These are phyloP conservation scores for Colletotrichum spaethianum DNA, from an alignment of 2,329 filamentous ascomycete species.

Conservation along the genomic window DNA sequence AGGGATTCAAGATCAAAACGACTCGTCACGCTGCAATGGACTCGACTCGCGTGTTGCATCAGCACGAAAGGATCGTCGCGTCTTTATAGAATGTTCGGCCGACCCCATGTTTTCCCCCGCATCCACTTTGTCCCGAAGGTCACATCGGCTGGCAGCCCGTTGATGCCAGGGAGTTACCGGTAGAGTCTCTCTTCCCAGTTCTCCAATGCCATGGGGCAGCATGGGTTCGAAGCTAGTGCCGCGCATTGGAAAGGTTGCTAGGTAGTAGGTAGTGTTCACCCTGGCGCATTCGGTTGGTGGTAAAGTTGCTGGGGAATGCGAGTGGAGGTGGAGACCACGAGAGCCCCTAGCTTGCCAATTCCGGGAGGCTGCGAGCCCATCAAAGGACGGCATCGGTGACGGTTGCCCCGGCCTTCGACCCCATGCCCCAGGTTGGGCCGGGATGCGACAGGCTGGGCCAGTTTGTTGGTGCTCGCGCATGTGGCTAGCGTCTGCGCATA, in stretches of 20 bases:
- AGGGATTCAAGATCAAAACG: conserved; percentile 18
- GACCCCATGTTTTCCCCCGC: conserved; percentile 28
- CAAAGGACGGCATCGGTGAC: conserved; percentile 32
- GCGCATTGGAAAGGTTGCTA: not conserved
- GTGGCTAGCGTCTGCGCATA: not conserved
- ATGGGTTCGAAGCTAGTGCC: conserved; percentile 25
- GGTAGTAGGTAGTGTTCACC: conserved; percentile 5
- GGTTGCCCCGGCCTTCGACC: conserved; percentile 33
- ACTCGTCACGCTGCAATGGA: conserved; percentile 34
- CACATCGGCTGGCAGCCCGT: conserved; percentile 16
- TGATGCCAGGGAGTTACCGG: conserved; percentile 14
- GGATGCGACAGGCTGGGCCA: conserved; percentile 23
- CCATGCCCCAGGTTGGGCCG: conserved; percentile 31
- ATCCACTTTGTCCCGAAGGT: conserved; percentile 29
- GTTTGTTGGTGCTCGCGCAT: conserved; percentile 11
- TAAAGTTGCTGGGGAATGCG: conserved; percentile 18
- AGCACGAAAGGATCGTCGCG: conserved; percentile 36
- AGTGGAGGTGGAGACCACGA: conserved; percentile 10
- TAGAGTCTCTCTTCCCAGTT: not conserved
- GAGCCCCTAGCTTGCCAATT: conserved; percentile 24
- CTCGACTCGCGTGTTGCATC: not conserved
- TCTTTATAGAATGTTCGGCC: conserved; percentile 35
- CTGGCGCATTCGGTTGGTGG: conserved; percentile 23
- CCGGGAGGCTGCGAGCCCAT: not conserved
- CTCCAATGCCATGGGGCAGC: not conserved